These are phyloP conservation scores for Globisporangium yorkense DNA, from an alignment of 352 stramenopile species.

Conservation along the genomic window DNA sequence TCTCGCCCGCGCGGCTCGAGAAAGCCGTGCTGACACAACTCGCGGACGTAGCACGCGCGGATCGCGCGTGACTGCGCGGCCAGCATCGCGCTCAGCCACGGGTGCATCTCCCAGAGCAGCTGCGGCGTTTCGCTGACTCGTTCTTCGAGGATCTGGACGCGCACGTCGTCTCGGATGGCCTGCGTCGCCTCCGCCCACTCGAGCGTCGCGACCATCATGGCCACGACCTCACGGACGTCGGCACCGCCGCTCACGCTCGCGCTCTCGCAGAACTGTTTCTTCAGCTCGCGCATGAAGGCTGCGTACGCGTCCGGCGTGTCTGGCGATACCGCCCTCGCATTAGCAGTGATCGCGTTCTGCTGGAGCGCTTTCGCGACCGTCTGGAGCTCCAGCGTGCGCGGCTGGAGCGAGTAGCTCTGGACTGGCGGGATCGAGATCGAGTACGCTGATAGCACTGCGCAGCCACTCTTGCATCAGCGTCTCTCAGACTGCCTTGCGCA, in stretches of 20 bases:
- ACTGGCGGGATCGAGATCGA: constrained; percentile 20
- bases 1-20: constrained; percentile 29
- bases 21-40: constrained; percentile 29
- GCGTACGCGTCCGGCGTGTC: constrained; percentile 17
- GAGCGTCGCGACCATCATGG: constrained; percentile 2
- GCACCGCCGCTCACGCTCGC: background rate
- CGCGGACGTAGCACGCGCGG: constrained; percentile 18
- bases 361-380: constrained; percentile 33
- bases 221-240: constrained; percentile 9
- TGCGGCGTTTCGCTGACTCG: background rate
- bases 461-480: background rate
- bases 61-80: constrained; percentile 15
- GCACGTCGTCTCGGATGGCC: constrained; percentile 1
- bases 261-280: constrained; percentile 4
- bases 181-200: constrained; percentile 1
- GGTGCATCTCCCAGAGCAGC: constrained; percentile 5
- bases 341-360: constrained; percentile 31
- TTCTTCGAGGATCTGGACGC: constrained; percentile 3
- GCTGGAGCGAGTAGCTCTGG: constrained; percentile 32
- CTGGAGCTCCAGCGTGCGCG: constrained; percentile 29
- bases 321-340: constrained; percentile 1
- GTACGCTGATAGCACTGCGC: constrained; percentile 22
- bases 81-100: constrained; percentile 13
- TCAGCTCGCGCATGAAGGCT: constrained; percentile 16
- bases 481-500: background rate